Conservation (phyloP, 1,139 yeast genomes). For the Saccharomycopsis crataegensis region DNA sequence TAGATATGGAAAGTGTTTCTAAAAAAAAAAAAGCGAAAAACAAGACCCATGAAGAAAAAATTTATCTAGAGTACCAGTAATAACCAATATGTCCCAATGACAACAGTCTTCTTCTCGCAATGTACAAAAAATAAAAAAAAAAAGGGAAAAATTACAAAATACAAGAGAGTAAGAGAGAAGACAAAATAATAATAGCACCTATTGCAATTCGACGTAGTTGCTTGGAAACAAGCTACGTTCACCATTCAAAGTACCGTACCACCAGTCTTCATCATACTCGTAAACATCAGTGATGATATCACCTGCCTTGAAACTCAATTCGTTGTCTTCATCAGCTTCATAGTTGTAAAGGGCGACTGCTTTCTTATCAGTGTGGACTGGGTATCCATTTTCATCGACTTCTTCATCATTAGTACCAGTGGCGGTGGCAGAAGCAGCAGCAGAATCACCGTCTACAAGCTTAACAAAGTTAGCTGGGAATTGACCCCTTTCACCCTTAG, state of each 20-base stretch:
- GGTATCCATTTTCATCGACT: conserved; percentile 24
- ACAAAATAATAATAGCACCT: background rate
- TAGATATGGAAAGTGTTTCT: too few species aligned
- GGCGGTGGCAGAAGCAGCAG: conserved; percentile 27
- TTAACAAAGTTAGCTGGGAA: conserved; percentile 71
- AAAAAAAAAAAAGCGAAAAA: too few species aligned
- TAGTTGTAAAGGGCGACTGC: conserved; percentile 83
- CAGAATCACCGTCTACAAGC: conserved; percentile 29
- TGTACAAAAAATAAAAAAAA: background rate
- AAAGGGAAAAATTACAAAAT: background rate
- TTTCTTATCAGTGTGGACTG: conserved; percentile 29
- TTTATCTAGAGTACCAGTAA: too few species aligned
- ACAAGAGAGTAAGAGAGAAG: background rate
- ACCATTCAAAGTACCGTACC: conserved; percentile 81
- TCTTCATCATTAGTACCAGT: conserved; percentile 18
- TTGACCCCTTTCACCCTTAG: conserved; percentile 56
- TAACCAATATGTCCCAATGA: too few species aligned
- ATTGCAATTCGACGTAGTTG: conserved; percentile 58
- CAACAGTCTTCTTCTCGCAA: too few species aligned
- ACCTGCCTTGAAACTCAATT: conserved; percentile 74
- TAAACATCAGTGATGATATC: conserved; percentile 77
- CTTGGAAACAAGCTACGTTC: conserved; percentile 86
- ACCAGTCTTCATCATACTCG: conserved; percentile 93
- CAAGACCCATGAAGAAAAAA: too few species aligned
- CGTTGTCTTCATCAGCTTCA: conserved; percentile 87